Conservation (phyloP, 768 basidiomycete genomes). For the Kwoniella botswanensis region DNA sequence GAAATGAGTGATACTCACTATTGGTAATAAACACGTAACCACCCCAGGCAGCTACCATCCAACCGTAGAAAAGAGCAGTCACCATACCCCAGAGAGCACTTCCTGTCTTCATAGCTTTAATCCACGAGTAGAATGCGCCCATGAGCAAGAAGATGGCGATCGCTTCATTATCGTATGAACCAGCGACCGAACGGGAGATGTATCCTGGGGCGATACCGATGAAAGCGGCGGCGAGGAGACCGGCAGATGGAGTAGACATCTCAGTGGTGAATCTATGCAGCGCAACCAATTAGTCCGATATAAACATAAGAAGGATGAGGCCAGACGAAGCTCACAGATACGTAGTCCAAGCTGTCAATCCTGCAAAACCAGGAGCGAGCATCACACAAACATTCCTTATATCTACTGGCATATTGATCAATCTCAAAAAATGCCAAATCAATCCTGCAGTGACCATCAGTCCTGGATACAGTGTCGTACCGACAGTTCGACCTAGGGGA, state of each 20-base stretch:
- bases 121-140: conserved; percentile 98
- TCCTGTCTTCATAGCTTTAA: conserved; percentile 91
- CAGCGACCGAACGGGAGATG: conserved; percentile 97
- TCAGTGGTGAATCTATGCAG: conserved; percentile 89
- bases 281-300: too few relatives aligned
- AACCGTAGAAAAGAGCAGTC: conserved; percentile 96
- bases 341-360: conserved; percentile 93
- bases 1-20: conserved; percentile 59
- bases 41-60: conserved; percentile 99
- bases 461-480: conserved; percentile 97
- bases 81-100: conserved; percentile 88
- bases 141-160: conserved; percentile 99
- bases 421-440: conserved; percentile 89
- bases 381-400: conserved; percentile 96
- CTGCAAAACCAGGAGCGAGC: conserved; percentile 94
- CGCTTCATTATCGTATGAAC: conserved; percentile 99
- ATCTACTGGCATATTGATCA: conserved; percentile 91
- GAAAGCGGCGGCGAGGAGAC: conserved; percentile 95
- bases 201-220: conserved; percentile 97
- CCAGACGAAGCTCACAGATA: too few relatives aligned
- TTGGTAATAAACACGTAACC: conserved; percentile 98
- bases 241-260: conserved; percentile 92
- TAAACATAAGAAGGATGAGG: too few relatives aligned
- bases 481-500: conserved; percentile 95
- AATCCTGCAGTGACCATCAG: conserved; percentile 97